A percentile compares a stretch with the other conserved stretches of the same genome.
phyloP scores from a whole-genome alignment of 257 asterid species.

The Solanum infundibuliforme region DNA sequence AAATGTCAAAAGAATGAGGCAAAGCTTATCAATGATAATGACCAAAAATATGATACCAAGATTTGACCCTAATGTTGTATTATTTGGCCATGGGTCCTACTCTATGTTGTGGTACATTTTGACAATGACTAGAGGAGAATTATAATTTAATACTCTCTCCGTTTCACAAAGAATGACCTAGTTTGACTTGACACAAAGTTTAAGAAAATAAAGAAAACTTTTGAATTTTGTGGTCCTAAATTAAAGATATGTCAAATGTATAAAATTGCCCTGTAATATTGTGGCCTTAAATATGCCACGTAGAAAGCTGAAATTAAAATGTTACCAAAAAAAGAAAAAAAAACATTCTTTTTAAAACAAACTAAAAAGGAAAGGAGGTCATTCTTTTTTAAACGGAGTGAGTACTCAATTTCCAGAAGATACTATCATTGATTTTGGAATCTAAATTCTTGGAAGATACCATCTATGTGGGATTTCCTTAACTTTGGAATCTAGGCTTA shows the following conservation, averaged over 20 bases:
- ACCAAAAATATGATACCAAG: not conserved
- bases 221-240: too few relatives aligned
- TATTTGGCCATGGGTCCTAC: not conserved
- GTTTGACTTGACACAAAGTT: too few relatives aligned
- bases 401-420: not conserved
- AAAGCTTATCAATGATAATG: not conserved
- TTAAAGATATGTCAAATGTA: too few relatives aligned
- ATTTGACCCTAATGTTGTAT: not conserved
- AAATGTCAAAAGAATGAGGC: not conserved
- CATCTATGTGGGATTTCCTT: not conserved
- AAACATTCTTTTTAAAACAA: too few relatives aligned
- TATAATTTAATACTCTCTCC: not conserved
- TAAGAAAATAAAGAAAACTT: too few relatives aligned
- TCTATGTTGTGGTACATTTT: not conserved
- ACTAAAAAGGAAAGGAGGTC: too few relatives aligned
- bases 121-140: not conserved
- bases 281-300: too few relatives aligned
- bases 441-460: not conserved
- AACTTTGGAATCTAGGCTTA: not conserved
- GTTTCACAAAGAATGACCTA: too few relatives aligned
- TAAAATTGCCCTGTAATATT: too few relatives aligned
- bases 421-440: not conserved
- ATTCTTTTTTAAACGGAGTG: too few relatives aligned
- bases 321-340: too few relatives aligned
- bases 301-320: too few relatives aligned